Conservation (phyloP, 2,329 filamentous ascomycete genomes). For the Monilinia laxa region DNA sequence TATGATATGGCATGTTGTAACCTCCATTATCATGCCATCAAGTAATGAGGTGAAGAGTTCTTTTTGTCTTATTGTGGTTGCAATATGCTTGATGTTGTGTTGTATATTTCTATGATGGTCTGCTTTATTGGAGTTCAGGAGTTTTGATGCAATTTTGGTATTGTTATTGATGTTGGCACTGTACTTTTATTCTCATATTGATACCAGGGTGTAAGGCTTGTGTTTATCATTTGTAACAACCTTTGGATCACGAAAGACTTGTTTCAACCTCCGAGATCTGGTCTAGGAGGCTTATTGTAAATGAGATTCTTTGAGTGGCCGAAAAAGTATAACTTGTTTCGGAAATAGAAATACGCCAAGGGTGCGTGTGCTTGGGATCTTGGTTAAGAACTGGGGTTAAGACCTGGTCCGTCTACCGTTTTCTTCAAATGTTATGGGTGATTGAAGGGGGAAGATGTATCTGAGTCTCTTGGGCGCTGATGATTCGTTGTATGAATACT, state of each 20-base stretch:
- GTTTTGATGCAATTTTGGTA: background rate
- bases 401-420: background rate
- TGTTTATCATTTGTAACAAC: too few relatives aligned
- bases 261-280: too few relatives aligned
- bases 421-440: fast-evolving
- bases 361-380: background rate
- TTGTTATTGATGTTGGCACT: background rate
- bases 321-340: background rate
- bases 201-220: too few relatives aligned
- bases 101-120: background rate
- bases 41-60: background rate
- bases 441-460: fast-evolving
- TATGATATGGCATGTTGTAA: background rate
- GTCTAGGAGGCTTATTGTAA: too few relatives aligned
- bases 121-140: background rate
- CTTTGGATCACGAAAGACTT: too few relatives aligned
- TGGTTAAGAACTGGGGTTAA: too few relatives aligned
- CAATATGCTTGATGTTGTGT: background rate
- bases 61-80: background rate
- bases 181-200: too few relatives aligned
- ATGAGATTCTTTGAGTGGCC: background rate
- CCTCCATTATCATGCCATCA: background rate
- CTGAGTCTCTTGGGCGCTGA: background rate
- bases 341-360: background rate
- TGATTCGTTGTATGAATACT: background rate